Conservation (phyloP, 2,329 filamentous ascomycete species). For the Pleurostoma richardsiae region DNA sequence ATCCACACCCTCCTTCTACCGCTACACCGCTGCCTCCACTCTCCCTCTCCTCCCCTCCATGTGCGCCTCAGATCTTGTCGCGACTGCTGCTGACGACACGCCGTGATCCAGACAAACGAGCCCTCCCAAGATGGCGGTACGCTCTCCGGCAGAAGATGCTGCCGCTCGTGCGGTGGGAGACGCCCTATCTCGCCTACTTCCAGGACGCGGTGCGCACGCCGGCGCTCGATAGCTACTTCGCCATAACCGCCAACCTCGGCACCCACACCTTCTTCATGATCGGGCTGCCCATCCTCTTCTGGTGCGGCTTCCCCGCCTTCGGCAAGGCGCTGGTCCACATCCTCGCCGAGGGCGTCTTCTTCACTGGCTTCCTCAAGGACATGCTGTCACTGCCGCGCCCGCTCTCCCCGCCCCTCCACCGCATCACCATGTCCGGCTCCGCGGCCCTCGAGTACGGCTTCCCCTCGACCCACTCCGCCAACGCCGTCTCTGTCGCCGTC, state of each 20-base stretch:
- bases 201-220: constrained; percentile 78
- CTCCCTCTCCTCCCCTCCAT: background rate
- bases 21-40: background rate
- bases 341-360: constrained; percentile 73
- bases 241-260: constrained; percentile 90
- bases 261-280: constrained; percentile 99
- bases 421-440: constrained; percentile 96
- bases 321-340: constrained; percentile 79
- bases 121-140: constrained; percentile 87
- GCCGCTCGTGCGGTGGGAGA: constrained; percentile 89
- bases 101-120: constrained; percentile 62
- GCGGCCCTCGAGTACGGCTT: constrained; percentile 96
- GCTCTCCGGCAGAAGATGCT: constrained; percentile 73
- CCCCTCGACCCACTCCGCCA: constrained; percentile 93
- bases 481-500: constrained; percentile 88
- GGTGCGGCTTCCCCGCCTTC: constrained; percentile 83
- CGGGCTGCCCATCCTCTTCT: constrained; percentile 88
- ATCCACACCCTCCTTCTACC: background rate
- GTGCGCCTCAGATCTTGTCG: background rate
- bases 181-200: constrained; percentile 83
- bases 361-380: constrained; percentile 92
- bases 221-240: constrained; percentile 91
- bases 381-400: constrained; percentile 88
- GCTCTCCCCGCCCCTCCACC: constrained; percentile 82
- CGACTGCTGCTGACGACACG: background rate